phyloP scores from a whole-genome alignment of 495 filamentous ascomycete species.

The Penicillium ucsense region DNA sequence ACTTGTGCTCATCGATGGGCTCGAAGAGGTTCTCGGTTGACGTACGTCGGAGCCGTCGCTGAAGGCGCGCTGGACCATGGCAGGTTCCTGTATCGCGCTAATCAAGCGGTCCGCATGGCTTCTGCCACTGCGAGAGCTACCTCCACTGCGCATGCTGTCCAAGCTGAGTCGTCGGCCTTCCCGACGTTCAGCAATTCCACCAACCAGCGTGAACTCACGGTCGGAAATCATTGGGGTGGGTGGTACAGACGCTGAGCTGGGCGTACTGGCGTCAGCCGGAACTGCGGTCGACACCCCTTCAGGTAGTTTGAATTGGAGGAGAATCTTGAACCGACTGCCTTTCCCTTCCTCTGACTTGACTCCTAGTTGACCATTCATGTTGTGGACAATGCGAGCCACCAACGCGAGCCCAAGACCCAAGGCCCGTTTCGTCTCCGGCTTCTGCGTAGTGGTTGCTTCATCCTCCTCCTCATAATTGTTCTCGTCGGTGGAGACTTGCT shows the following conservation, averaged over 20 bases:
- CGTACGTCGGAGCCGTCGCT: constrained; percentile 16
- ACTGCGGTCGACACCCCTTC: constrained; percentile 7
- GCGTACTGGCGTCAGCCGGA: not conserved
- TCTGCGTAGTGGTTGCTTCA: not conserved
- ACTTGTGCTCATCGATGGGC: constrained; percentile 5
- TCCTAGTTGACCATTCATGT: constrained; percentile 82
- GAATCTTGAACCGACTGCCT: constrained; percentile 65
- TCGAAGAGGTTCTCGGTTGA: not conserved
- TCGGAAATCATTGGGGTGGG: constrained; percentile 12
- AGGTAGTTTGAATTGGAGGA: constrained; percentile 27
- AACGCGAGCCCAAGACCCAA: constrained; percentile 80
- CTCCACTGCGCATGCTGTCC: constrained; percentile 43
- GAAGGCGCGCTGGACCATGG: constrained; percentile 28
- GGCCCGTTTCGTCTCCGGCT: constrained; percentile 24
- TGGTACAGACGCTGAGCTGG: constrained; percentile 3
- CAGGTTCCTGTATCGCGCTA: constrained; percentile 60
- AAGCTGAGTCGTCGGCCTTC: constrained; percentile 26
- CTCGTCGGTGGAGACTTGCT: constrained; percentile 62
- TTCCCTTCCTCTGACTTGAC: constrained; percentile 81
- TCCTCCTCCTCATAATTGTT: constrained; percentile 10
- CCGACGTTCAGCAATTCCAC: constrained; percentile 2
- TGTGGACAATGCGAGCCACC: constrained; percentile 75
- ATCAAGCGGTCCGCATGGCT: constrained; percentile 70
- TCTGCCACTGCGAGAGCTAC: constrained; percentile 43
- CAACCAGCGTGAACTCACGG: constrained; percentile 27